phyloP scores from a whole-genome alignment of 2,329 filamentous ascomycete species.

The Scolecobasidium constrictum region DNA sequence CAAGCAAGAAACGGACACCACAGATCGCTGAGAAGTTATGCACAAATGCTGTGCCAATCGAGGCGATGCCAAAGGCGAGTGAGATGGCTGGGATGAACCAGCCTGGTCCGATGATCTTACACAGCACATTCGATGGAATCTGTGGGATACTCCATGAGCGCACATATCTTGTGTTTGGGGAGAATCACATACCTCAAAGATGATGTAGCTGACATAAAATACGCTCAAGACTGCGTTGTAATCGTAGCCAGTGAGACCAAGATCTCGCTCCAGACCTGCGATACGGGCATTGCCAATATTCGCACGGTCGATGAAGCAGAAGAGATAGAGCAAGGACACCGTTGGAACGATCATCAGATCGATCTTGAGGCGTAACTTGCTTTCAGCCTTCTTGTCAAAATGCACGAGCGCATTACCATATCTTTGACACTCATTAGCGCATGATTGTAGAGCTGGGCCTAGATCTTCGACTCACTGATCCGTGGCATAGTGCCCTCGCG shows the following conservation, averaged over 20 bases:
- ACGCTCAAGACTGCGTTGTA: slow-evolving; percentile 58
- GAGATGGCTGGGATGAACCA: slow-evolving; percentile 56
- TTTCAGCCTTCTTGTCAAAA: slow-evolving; percentile 33
- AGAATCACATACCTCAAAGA: slow-evolving; percentile 46
- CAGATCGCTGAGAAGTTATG: slow-evolving; percentile 34
- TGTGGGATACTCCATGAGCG: too few species aligned
- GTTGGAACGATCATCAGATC: slow-evolving; percentile 56
- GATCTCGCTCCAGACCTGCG: slow-evolving; percentile 52
- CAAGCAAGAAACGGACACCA: slow-evolving; percentile 13
- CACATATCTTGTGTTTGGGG: too few species aligned
- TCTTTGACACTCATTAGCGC: neutral
- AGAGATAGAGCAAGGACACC: slow-evolving; percentile 55
- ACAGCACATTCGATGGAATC: slow-evolving; percentile 56
- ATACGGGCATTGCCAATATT: slow-evolving; percentile 64
- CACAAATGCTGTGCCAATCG: slow-evolving; percentile 58
- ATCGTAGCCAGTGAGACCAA: slow-evolving; percentile 49
- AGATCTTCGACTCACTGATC: neutral
- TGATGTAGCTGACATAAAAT: slow-evolving; percentile 64
- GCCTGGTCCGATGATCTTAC: slow-evolving; percentile 61
- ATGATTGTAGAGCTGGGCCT: neutral
- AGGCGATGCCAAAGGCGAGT: slow-evolving; percentile 49
- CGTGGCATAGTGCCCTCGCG: neutral
- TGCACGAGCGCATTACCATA: slow-evolving; percentile 7
- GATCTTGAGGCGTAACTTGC: slow-evolving; percentile 50
- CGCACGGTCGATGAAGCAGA: slow-evolving; percentile 65